Evolutionary conservation across 2,329 filamentous ascomycete species (phyloP).

Genomic region (Byssochlamys sp.): DNA sequence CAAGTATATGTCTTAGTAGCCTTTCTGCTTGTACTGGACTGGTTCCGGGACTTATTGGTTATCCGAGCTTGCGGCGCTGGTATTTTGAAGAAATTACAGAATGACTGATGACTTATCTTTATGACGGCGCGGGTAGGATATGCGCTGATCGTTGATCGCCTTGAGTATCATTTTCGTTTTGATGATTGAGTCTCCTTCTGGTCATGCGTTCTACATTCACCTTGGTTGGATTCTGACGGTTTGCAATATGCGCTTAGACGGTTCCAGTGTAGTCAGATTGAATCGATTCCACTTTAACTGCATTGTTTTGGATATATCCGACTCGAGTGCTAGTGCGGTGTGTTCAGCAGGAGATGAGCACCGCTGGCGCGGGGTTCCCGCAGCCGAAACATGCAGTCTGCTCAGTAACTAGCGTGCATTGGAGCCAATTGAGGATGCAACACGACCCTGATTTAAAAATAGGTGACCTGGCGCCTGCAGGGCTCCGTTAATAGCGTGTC

Average conservation of each 20-base stretch:
- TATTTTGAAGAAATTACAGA: neutral
- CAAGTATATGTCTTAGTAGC: neutral
- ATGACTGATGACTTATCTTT: neutral
- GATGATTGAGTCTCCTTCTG: neutral
- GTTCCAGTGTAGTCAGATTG: neutral
- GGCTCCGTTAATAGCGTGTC: neutral
- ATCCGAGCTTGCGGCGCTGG: neutral
- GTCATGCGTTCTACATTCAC: neutral
- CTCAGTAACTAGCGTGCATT: neutral
- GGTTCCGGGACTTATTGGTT: neutral
- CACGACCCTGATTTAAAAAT: neutral
- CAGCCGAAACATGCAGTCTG: neutral
- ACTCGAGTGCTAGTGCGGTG: neutral
- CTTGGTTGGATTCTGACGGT: neutral
- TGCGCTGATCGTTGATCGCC: neutral
- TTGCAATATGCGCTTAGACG: neutral
- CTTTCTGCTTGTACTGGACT: neutral
- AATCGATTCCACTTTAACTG: neutral
- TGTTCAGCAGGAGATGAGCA: neutral
- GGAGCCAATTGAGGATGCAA: neutral
- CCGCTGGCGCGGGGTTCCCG: neutral
- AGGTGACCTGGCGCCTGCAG: neutral
- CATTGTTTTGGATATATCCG: neutral
- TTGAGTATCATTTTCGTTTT: neutral
- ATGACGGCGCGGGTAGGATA: neutral